A percentile compares a stretch with the other conserved stretches of the same genome.
Evolutionary conservation across 495 filamentous ascomycete genomes (phyloP).

Genomic region (Aspergillus hancockii): DNA sequence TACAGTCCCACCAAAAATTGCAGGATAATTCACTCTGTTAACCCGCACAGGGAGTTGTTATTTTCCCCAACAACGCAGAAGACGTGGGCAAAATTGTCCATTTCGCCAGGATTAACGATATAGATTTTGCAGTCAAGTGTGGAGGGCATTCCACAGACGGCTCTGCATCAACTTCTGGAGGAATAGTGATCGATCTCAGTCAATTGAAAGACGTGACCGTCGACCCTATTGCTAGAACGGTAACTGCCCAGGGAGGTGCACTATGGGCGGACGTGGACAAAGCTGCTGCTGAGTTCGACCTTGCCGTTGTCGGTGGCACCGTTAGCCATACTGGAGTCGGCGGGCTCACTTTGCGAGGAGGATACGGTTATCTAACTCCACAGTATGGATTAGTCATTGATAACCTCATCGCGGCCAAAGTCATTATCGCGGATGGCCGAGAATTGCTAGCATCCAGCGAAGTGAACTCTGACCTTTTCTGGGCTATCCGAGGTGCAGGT

Average conservation of each 20-base stretch:
- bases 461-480: slow-evolving; percentile 1
- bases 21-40: not conserved
- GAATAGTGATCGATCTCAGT: slow-evolving; percentile 1
- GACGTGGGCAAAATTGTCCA: not conserved
- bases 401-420: not conserved
- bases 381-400: slow-evolving; percentile 6
- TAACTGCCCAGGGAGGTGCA: slow-evolving; percentile 3
- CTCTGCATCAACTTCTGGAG: not conserved
- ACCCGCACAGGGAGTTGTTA: not conserved
- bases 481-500: slow-evolving; percentile 4
- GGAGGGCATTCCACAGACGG: not conserved
- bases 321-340: not conserved
- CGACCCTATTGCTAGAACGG: not conserved
- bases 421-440: slow-evolving; percentile 2
- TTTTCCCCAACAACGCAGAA: not conserved
- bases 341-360: slow-evolving; percentile 3
- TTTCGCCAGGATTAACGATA: not conserved
- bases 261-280: slow-evolving; percentile 7
- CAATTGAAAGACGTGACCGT: not conserved
- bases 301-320: slow-evolving; percentile 5
- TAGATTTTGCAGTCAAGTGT: slow-evolving; percentile 1
- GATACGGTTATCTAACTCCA: slow-evolving; percentile 3
- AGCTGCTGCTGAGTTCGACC: not conserved
- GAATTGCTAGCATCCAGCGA: not conserved
- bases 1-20: not conserved